Evolutionary conservation across 768 basidiomycete species (phyloP).

Genomic region (Cantharellus cinnabarinus): DNA sequence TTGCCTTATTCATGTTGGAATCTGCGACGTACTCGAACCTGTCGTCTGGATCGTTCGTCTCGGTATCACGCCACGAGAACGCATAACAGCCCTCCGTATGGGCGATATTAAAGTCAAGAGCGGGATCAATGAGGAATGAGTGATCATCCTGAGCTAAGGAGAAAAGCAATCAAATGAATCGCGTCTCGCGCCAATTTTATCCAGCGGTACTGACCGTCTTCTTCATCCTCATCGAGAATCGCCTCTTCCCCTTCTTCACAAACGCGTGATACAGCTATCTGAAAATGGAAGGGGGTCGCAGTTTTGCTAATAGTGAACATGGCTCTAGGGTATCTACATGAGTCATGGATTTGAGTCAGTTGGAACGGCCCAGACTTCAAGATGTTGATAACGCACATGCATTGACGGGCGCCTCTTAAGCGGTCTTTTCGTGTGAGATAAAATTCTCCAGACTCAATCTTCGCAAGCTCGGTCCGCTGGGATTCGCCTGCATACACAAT

Average conservation of each 20-base stretch:
- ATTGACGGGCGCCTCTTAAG: constrained; percentile 81
- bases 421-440: constrained; percentile 81
- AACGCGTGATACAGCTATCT: constrained; percentile 88
- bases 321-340: constrained; percentile 73
- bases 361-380: background rate
- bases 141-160: constrained; percentile 39
- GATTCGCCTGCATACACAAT: constrained; percentile 46
- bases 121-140: constrained; percentile 76
- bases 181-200: background rate
- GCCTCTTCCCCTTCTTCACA: constrained; percentile 96
- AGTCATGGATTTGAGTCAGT: background rate
- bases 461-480: constrained; percentile 85
- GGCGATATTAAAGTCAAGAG: constrained; percentile 67
- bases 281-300: constrained; percentile 47
- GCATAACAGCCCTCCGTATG: constrained; percentile 55
- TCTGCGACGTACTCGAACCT: constrained; percentile 73
- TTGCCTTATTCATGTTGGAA: constrained; percentile 52
- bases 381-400: constrained; percentile 53
- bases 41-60: constrained; percentile 75
- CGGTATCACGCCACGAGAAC: constrained; percentile 78
- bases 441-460: constrained; percentile 79
- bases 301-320: constrained; percentile 79
- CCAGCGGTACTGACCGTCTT: constrained; percentile 28
- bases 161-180: background rate
- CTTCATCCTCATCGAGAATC: constrained; percentile 78